Base-by-base conservation (phyloP, 345 rosid genomes). In the Arabis hirsuta region DNA sequence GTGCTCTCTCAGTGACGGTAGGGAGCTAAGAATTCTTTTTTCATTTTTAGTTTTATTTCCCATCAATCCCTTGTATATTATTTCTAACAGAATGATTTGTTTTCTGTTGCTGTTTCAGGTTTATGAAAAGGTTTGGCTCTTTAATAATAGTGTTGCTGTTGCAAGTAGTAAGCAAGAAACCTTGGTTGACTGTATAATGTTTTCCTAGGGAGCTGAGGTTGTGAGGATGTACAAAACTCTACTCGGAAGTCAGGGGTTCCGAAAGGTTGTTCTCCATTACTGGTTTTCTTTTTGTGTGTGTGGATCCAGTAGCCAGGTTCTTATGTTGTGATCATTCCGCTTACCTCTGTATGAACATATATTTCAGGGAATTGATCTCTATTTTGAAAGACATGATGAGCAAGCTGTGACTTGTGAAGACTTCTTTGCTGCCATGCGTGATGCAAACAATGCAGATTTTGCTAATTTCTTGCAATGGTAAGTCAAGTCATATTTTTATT, bases 161-260 rank as follows among this genome's bases (percentile, higher is more conserved):
- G 38, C 22, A 55, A 41, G 47, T 51, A 12, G 63, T 45, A 55
- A 53, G 32, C 41, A 29, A 50, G 55, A 45, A 53, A 50, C 63
- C 19, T 29, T 46, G 39, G 16, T 48, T 76, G 78, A 57, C 78
- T 13, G 20, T 53, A 26, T 73, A 34, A 54, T 74, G 22, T 52
- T 73, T 43, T 44, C 50, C 13, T 77, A 96, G 99, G 99, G 99
- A 82, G 99, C 98, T 73, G 98, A 96, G 84, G 99, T 92, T 67
- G 99, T 96, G 57, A 84, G 98, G 95, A 96, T 96, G 99, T 96
- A 96, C 96, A 96, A 96, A 84, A 96, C 98, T 71, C 76, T 96
- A 67, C 77, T 96, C 48, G 99, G 98, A 64, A 87, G 76, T 76
- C 81, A 86, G 73, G 99, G 99, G 41, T 96, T 96, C 81, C 83